A percentile compares a stretch with the other conserved stretches of the same genome.
Conservation (phyloP, 768 basidiomycete genomes). For the Russula vinacea region DNA sequence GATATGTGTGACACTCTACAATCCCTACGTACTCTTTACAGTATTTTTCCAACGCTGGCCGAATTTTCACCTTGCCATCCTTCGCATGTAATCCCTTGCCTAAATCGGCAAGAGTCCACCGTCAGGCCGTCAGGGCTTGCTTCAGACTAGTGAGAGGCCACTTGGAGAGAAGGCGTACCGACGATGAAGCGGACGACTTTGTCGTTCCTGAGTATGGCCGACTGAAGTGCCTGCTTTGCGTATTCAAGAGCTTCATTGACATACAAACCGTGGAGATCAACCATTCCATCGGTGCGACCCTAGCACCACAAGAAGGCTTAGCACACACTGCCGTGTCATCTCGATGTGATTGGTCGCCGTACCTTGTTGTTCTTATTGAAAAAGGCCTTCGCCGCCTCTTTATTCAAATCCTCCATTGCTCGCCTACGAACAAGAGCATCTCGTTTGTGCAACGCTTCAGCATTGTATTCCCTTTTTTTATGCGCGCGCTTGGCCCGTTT, state of each 20-base stretch:
- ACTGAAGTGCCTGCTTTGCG: background rate
- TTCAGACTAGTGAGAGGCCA: background rate
- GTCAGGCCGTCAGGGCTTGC: background rate
- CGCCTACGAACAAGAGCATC: background rate
- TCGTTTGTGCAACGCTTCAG: background rate
- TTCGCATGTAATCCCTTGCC: constrained; percentile 13
- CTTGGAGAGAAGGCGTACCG: background rate
- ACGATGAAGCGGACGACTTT: constrained; percentile 21
- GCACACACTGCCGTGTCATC: background rate
- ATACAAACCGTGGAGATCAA: constrained; percentile 19
- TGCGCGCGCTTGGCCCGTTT: background rate
- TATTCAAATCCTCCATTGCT: constrained; percentile 1
- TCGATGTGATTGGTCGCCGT: background rate
- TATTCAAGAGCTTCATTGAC: constrained; percentile 5
- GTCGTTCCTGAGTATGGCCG: background rate
- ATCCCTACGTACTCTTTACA: constrained; percentile 12
- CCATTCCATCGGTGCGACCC: background rate
- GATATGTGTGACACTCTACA: background rate
- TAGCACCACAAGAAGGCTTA: background rate
- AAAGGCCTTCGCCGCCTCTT: constrained; percentile 1
- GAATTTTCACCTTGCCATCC: constrained; percentile 12
- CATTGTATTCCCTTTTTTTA: background rate
- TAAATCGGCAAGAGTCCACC: background rate
- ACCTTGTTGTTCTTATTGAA: constrained; percentile 21
- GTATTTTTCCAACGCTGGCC: constrained; percentile 11